Evolutionary conservation across 148 eudicot genomes (phyloP).

Genomic region (Fallopia convolvulus): DNA sequence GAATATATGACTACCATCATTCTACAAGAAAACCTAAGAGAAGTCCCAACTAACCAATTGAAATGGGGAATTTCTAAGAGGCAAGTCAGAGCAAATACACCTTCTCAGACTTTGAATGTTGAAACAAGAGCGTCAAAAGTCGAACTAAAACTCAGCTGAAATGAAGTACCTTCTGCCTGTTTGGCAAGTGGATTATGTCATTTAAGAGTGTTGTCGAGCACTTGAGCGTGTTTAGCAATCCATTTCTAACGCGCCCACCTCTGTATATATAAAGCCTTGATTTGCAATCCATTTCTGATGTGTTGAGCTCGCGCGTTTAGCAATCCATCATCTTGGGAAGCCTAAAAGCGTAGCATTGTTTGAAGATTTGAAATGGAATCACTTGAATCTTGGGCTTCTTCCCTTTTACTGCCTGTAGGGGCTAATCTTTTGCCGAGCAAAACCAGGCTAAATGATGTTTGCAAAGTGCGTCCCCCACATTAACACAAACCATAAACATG

Average conservation of each 20-base stretch:
- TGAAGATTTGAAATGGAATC: background rate
- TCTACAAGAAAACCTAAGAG: slow-evolving; percentile 4
- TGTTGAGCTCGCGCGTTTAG: too few relatives aligned
- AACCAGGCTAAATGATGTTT: slow-evolving; percentile 64
- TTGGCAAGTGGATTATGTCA: background rate
- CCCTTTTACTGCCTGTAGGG: slow-evolving; percentile 1
- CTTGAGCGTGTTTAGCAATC: background rate
- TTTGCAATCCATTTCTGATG: background rate
- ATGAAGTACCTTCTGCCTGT: background rate
- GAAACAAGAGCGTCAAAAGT: background rate
- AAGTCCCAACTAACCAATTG: slow-evolving; percentile 11
- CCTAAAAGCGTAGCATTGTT: background rate
- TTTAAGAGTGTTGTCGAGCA: background rate
- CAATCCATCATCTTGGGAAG: background rate
- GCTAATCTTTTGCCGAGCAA: slow-evolving; percentile 28
- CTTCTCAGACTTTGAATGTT: slow-evolving; percentile 18
- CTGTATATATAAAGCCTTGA: background rate
- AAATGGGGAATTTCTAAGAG: slow-evolving; percentile 11
- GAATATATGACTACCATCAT: background rate
- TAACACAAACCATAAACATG: slow-evolving; percentile 56
- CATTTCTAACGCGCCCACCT: background rate
- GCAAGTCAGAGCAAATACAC: slow-evolving; percentile 5
- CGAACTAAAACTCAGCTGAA: background rate
- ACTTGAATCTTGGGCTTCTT: background rate
- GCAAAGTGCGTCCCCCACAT: slow-evolving; percentile 38